Evolutionary conservation across 129 eudicot genomes (phyloP).

Genomic region (Daucus carota): DH1_v3.0 NC_030385.2:44188001-44188500

Average conservation of each 20-base stretch:
- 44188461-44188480: neutral
- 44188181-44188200: slow-evolving; percentile 44
- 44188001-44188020: neutral
- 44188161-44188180: slow-evolving; percentile 89
- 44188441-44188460: neutral
- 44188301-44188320: neutral
- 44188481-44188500: neutral
- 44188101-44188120: slow-evolving; percentile 61
- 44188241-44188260: neutral
- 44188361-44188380: neutral
- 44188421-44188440: neutral
- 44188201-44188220: neutral
- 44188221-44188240: neutral
- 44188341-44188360: neutral
- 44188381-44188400: neutral
- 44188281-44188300: neutral
- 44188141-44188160: slow-evolving; percentile 91
- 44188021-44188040: neutral
- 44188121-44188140: slow-evolving; percentile 92
- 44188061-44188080: neutral
- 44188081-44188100: neutral
- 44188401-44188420: neutral
- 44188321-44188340: neutral
- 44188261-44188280: neutral
- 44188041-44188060: neutral